Conservation (phyloP, 2,329 filamentous ascomycete species). For the Penicillium sp. region DNA sequence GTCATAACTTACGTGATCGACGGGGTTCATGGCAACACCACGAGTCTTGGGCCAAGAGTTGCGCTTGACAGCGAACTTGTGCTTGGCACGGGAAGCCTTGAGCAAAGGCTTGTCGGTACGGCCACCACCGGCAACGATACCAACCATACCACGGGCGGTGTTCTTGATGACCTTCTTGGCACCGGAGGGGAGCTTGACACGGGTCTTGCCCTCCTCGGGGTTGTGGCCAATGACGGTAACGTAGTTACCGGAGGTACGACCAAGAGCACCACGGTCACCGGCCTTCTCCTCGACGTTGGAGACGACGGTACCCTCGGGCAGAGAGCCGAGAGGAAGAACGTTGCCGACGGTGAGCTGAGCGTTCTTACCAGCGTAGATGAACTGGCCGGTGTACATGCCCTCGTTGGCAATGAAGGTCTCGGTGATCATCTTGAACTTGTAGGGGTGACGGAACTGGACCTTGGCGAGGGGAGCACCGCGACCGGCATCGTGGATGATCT, state of each 20-base stretch:
- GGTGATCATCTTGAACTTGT: conserved; percentile 95
- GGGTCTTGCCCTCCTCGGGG: conserved; percentile 98
- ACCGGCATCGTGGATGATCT: conserved; percentile 98
- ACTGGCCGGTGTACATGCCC: conserved; percentile 99
- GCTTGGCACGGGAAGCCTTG: conserved; percentile 99
- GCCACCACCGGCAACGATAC: conserved; percentile 98
- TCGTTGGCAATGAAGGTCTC: conserved; percentile 99
- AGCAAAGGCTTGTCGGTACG: conserved; percentile 99
- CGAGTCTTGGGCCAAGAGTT: conserved; percentile 99
- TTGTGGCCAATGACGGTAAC: conserved; percentile 97
- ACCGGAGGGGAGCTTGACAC: conserved; percentile 97
- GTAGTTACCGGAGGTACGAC: conserved; percentile 98
- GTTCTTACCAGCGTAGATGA: conserved; percentile 99
- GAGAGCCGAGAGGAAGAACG: conserved; percentile 87
- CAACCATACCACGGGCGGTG: conserved; percentile 94
- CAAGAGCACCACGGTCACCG: conserved; percentile 93
- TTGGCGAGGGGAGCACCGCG: conserved; percentile 97
- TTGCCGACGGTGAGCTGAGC: conserved; percentile 96
- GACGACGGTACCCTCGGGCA: conserved; percentile 98
- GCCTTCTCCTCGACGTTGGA: conserved; percentile 99
- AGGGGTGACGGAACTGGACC: conserved; percentile 96
- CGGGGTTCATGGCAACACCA: conserved; percentile 99
- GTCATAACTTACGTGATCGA: conserved; percentile 73
- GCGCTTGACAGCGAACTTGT: conserved; percentile 99
- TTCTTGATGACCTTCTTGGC: conserved; percentile 99